These are phyloP conservation scores for Mortierella alpina DNA, from an alignment of 192 early-diverging fungal genomes.

Conservation along the genomic window DNA sequence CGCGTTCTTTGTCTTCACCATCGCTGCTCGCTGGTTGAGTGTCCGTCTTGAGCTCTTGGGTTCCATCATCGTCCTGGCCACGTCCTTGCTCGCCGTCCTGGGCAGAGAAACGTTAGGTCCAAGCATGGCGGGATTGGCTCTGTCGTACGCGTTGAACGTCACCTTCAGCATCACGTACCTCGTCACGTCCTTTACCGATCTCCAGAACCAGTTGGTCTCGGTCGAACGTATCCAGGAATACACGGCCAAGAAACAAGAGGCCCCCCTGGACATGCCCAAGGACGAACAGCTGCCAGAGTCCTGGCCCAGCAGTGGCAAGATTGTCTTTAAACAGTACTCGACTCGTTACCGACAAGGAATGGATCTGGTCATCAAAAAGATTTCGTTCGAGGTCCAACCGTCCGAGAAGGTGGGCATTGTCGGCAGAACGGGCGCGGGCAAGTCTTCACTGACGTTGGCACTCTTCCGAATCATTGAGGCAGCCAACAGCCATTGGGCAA, in stretches of 20 bases:
- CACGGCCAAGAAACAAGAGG: slow-evolving; percentile 79
- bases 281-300: slow-evolving; percentile 57
- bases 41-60: slow-evolving; percentile 83
- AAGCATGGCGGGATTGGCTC: slow-evolving; percentile 75
- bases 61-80: slow-evolving; percentile 81
- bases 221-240: slow-evolving; percentile 76
- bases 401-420: slow-evolving; percentile 83
- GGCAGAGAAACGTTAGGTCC: slow-evolving; percentile 65
- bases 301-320: slow-evolving; percentile 68
- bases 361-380: slow-evolving; percentile 77
- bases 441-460: slow-evolving; percentile 61
- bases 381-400: slow-evolving; percentile 59
- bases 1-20: slow-evolving; percentile 74
- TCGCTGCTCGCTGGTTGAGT: slow-evolving; percentile 75
- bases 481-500: slow-evolving; percentile 43
- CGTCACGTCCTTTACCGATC: slow-evolving; percentile 83
- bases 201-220: slow-evolving; percentile 69
- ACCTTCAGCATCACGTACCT: slow-evolving; percentile 87
- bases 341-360: slow-evolving; percentile 84
- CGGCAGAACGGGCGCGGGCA: slow-evolving; percentile 63
- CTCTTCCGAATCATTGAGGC: slow-evolving; percentile 63
- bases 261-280: slow-evolving; percentile 64
- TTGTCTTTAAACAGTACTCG: slow-evolving; percentile 80
- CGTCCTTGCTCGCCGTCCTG: slow-evolving; percentile 76
- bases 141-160: slow-evolving; percentile 76